These are phyloP conservation scores for Dioscorea dumetorum DNA, from an alignment of 106 monocot genomes.

Conservation along the genomic window DNA sequence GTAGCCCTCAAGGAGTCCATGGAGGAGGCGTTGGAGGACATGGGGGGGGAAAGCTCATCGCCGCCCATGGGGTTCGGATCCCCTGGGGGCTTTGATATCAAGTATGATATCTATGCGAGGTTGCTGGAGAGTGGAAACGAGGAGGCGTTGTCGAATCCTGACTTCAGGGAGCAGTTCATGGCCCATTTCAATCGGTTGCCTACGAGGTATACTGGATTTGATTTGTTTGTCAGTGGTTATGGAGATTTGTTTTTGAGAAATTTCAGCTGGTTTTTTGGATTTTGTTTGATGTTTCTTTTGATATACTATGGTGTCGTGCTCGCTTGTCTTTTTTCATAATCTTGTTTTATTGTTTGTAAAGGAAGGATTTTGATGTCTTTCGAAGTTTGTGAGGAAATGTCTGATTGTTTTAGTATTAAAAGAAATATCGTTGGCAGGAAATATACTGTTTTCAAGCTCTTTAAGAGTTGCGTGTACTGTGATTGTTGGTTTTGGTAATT, in stretches of 20 bases:
- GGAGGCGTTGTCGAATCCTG: slow-evolving; percentile 45
- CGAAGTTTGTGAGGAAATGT: too few relatives aligned
- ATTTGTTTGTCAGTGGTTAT: too few relatives aligned
- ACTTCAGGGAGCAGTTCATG: slow-evolving; percentile 44
- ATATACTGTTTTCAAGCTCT: too few relatives aligned
- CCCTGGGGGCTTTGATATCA: slow-evolving; percentile 17
- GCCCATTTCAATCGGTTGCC: slow-evolving; percentile 82
- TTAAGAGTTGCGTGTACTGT: too few relatives aligned
- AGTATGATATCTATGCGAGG: slow-evolving; percentile 47
- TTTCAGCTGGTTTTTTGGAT: too few relatives aligned
- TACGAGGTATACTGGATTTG: slow-evolving; percentile 29
- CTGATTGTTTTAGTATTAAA: too few relatives aligned
- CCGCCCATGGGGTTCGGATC: slow-evolving; percentile 27
- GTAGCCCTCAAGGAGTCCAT: not conserved
- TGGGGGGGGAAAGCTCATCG: slow-evolving; percentile 68
- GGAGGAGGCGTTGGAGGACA: slow-evolving; percentile 49
- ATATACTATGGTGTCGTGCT: not conserved
- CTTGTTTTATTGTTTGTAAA: too few relatives aligned
- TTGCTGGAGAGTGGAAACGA: slow-evolving; percentile 57
- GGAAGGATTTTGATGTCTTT: too few relatives aligned
- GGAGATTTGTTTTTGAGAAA: too few relatives aligned
- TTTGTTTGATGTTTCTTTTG: too few relatives aligned
- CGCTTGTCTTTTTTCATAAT: not conserved
- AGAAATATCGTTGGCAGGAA: too few relatives aligned
- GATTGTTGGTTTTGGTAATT: not conserved